phyloP scores from a whole-genome alignment of 169 alveolate genomes.

The Theileria annulata region DNA sequence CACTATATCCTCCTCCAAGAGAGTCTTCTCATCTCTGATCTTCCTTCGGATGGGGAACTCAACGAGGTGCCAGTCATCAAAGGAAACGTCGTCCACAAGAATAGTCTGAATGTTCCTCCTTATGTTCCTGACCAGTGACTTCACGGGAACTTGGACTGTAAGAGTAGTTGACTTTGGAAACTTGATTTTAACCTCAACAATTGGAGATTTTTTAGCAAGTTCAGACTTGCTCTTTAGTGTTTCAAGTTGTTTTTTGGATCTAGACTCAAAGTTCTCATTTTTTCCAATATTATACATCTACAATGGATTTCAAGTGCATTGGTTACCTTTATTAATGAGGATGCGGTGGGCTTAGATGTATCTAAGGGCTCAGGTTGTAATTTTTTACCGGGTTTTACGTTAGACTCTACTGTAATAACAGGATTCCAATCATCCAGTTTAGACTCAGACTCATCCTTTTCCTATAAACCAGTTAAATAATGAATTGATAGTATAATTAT shows the following conservation, averaged over 20 bases:
- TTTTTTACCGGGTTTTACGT: neutral
- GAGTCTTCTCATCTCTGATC: constrained; percentile 38
- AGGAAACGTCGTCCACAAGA: constrained; percentile 17
- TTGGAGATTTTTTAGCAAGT: constrained; percentile 15
- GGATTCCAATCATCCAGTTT: constrained; percentile 30
- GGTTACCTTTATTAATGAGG: constrained; percentile 38
- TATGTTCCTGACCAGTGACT: constrained; percentile 27
- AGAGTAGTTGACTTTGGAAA: constrained; percentile 37
- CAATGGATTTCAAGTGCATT: neutral
- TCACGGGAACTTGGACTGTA: constrained; percentile 36
- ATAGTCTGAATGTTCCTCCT: constrained; percentile 41
- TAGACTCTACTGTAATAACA: neutral
- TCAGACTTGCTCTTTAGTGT: constrained; percentile 41
- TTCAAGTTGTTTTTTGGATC: constrained; percentile 38
- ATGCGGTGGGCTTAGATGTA: constrained; percentile 14
- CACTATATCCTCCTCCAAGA: constrained; percentile 45
- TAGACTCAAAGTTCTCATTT: constrained; percentile 44
- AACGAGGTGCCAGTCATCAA: constrained; percentile 52
- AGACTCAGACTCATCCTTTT: constrained; percentile 12
- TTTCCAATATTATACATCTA: constrained; percentile 51
- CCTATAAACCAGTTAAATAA: neutral
- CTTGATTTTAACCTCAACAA: constrained; percentile 49
- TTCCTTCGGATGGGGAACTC: constrained; percentile 47
- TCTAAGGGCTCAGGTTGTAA: neutral
- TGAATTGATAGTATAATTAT: neutral